Evolutionary conservation across 176 grass and related monocot genomes (phyloP), one percentile per base, ranked within the genome.

Genomic region (Guadua angustifolia): DNA sequence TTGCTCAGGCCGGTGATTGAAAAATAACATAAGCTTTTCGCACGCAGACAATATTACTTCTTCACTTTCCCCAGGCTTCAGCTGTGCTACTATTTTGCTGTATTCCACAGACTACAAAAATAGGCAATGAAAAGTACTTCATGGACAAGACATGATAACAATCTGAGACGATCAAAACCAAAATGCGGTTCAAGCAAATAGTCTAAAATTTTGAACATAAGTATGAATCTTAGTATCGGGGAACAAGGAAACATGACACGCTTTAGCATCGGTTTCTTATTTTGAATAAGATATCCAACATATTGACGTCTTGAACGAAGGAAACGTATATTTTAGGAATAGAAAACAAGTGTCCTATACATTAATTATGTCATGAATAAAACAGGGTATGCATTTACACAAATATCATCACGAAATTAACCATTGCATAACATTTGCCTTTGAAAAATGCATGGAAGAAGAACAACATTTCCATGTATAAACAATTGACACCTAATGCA

Each of bases 61-160:
- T 90, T 99, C 96, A 61, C 89, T 87, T 91, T 95, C 87, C 69
- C 89, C 91, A 6, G 96, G 91, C 74, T 95, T 99, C 83, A 99
- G 72, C 78, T 88, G 81, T 29, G 93, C 85, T 29, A 99, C 89
- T 81, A 99, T 90, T 94, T 95, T 99, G 89, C 85, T 99, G 86
- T 95, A 99, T 67, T 99, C 96, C n/a, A 97, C 92, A 80, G 88
- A 89, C 96, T 95, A 62, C n/a, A n/a, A n/a, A n/a, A n/a, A n/a
- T n/a, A n/a, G n/a, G n/a, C n/a, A n/a, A n/a, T n/a, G n/a, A n/a
- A 68, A 71, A 32, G 5, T 36, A 69, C n/a, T 25, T 74, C 29
- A 79, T 58, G 74, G 18, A 74, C 80, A 87, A 52, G 18, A 45
- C 38, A 53, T 75, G 45, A 68, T 49, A 71, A 80, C 5, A 26